Conservation (phyloP, 306 rosid species). For the Phaseolus lunatus region DNA sequence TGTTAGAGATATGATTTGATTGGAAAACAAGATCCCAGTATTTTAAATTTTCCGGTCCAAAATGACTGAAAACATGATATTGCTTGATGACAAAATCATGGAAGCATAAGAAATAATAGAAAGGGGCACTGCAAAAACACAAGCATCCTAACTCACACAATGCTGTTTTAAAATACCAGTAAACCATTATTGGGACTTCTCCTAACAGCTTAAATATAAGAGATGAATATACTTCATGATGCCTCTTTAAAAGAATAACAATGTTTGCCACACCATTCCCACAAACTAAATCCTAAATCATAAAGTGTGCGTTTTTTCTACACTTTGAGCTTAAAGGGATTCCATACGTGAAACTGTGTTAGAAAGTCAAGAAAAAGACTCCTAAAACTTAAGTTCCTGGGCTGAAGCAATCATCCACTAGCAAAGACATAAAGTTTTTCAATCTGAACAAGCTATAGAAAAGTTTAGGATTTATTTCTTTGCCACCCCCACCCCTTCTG, state of each 20-base stretch:
- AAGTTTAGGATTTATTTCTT: not conserved
- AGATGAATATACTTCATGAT: conserved; percentile 9
- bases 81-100: conserved; percentile 35
- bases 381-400: conserved; percentile 5
- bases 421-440: conserved; percentile 2
- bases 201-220: conserved; percentile 15
- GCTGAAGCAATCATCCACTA: conserved; percentile 29
- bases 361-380: conserved; percentile 33
- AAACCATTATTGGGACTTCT: conserved; percentile 30
- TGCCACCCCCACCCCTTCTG: not conserved
- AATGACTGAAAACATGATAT: conserved; percentile 41
- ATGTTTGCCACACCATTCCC: conserved; percentile 11
- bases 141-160: conserved; percentile 5
- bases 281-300: conserved; percentile 15
- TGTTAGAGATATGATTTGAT: too few species aligned
- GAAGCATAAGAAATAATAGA: not conserved
- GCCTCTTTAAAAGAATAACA: conserved; percentile 10
- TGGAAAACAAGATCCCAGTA: conserved; percentile 25
- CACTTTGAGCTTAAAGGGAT: conserved; percentile 16
- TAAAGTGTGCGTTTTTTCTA: conserved; percentile 9
- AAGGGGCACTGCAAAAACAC: conserved; percentile 30
- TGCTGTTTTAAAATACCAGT: conserved; percentile 19
- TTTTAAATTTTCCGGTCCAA: conserved; percentile 25
- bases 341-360: conserved; percentile 15
- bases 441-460: conserved; percentile 5